Base-by-base conservation (phyloP, 371 early-diverging fungal species). In the Mortierella sp. region DNA sequence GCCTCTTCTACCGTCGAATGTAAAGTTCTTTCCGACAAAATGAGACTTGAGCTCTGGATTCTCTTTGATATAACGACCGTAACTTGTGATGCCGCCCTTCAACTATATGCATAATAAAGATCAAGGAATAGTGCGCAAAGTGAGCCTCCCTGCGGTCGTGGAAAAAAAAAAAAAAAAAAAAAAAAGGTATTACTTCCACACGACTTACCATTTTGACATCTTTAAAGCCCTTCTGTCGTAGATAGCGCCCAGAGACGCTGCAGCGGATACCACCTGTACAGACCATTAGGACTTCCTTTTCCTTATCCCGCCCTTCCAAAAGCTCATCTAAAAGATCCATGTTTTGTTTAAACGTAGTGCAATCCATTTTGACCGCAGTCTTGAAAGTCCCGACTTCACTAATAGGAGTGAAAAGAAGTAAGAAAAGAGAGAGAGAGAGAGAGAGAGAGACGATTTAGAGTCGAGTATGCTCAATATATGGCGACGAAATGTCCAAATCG, bases 241-340 rank as follows among this genome's bases (percentile, higher is more conserved):
- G 75, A 37, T 92, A 87, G 19, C 93, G 85, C 1, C 94, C 92
- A 9, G 92, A 92, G 16, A 91, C 88, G 11, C 92, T 89, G 62
- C 94, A 94, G 19, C 94, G 87, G 43, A 94, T 94, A 4, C 94
- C 94, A 26, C 94, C 94, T 2, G 92, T 92, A 74, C 92, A 92
- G 62, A 92, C 92, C 92, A 92, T 92, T 68, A 88, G 86, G 7
- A 92, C 84, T n/a, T 86, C 88, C 46, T 89, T 66, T 12, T 83
- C 70, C 46, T 77, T 77, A 59, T 72, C 72, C 1, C 69, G 56
- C 14, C 66, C 66, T 43, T 77, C 69, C 45, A 77, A 26, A 0
- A 77, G 66, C 16, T 68, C 65, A 28, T 77, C 77, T 51, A 77
- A 43, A 16, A 72, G 66, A 51, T 83, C 75, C 72, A 84, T 68